These are phyloP conservation scores for Schizosaccharomyces octosporus DNA, from an alignment of 805 yeast genomes.

Conservation along the genomic window DNA sequence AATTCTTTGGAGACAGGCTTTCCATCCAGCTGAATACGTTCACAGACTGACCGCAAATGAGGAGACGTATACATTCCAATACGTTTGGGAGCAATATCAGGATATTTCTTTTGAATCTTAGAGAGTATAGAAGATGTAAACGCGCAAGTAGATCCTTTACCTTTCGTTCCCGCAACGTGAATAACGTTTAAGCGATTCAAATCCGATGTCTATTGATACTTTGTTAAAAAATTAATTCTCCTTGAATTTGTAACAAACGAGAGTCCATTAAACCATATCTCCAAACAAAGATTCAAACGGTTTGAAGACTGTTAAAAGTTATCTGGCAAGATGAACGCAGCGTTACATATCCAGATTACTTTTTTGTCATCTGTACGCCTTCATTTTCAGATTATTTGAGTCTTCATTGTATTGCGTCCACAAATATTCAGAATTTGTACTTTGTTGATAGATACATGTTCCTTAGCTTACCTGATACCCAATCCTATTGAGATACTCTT, in stretches of 20 bases:
- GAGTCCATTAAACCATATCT: neutral
- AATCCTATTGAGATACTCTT: conserved; percentile 48
- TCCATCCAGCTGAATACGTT: conserved; percentile 72
- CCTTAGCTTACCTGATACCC: conserved; percentile 23
- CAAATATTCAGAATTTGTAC: no score
- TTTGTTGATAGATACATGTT: neutral
- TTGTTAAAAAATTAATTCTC: neutral
- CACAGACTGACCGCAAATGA: conserved; percentile 78
- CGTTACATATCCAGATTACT: no score
- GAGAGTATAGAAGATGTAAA: conserved; percentile 58
- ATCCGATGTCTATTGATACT: conserved; percentile 17
- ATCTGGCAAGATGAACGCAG: no score
- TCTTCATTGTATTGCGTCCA: no score
- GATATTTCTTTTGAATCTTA: conserved; percentile 24
- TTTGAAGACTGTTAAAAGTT: conserved; percentile 8
- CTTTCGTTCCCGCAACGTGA: conserved; percentile 94
- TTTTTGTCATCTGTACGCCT: no score
- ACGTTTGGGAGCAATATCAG: conserved; percentile 16
- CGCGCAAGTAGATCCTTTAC: conserved; percentile 95
- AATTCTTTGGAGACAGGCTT: conserved; percentile 54
- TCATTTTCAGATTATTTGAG: no score
- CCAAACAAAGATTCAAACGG: conserved; percentile 4
- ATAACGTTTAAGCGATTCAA: conserved; percentile 53
- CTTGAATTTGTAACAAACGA: neutral
- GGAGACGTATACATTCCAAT: conserved; percentile 93